Conservation (phyloP, 106 monocot species). For the Cymbidium sinense region DNA sequence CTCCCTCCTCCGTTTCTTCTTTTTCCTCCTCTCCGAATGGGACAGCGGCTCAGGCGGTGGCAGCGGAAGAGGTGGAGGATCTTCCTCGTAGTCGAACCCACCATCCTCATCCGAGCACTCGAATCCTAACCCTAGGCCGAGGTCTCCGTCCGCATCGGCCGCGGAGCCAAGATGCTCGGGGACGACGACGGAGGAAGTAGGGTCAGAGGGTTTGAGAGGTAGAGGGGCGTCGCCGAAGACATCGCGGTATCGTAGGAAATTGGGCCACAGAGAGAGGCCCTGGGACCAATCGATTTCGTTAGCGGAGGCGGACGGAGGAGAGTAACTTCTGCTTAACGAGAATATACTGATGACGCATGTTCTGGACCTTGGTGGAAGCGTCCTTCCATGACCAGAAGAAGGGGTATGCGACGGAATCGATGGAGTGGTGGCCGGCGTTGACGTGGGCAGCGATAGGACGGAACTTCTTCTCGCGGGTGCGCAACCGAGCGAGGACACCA, state of each 20-base stretch:
- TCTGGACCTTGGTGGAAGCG: conserved; percentile 63
- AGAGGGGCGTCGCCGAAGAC: conserved; percentile 59
- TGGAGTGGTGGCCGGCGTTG: conserved; percentile 43
- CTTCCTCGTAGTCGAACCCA: not conserved
- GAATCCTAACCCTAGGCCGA: conserved; percentile 15
- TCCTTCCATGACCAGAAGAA: conserved; percentile 69
- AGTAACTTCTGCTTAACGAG: conserved; percentile 59
- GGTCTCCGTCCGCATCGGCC: conserved; percentile 6
- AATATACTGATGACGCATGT: conserved; percentile 80
- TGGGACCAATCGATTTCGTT: conserved; percentile 15
- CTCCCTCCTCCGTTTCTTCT: conserved; percentile 24
- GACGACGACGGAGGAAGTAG: not conserved
- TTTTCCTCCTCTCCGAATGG: not conserved
- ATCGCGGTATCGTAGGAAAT: conserved; percentile 47
- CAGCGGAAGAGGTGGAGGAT: not conserved
- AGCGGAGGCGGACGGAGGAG: not conserved
- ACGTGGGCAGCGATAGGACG: conserved; percentile 55
- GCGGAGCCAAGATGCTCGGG: not conserved
- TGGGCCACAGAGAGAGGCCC: conserved; percentile 48
- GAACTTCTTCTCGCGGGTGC: conserved; percentile 52
- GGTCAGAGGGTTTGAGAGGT: conserved; percentile 4
- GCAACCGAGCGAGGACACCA: conserved; percentile 27
- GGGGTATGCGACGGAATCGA: conserved; percentile 35
- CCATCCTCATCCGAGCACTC: conserved; percentile 4
- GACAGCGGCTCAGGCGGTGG: not conserved